Base-by-base conservation (phyloP, 2,329 filamentous ascomycete species). In the Tolypocladium inflatum region DNA sequence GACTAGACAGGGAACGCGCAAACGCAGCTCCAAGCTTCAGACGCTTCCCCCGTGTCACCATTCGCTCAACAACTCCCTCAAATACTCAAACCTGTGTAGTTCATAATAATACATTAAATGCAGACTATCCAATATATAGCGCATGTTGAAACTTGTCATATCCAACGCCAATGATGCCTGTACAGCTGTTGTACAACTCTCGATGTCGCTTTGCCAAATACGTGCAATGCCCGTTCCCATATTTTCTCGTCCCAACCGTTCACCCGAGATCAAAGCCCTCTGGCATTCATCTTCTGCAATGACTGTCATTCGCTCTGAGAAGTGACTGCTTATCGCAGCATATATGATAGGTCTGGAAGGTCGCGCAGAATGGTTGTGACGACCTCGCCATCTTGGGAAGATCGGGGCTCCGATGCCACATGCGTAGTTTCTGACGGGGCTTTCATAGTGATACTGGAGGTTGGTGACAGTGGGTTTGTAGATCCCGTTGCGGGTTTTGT, bases 291-390 rank as follows among this genome's bases (percentile, higher is more conserved):
- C 17, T 8, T 37, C 19, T 17, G 3, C 4, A 33, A 2, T 4
- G 4, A 8, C 35, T 13, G 2, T 33, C 4, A 21, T 21, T 21
- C 5, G 19, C 48, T 15, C 19, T 4, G 33, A 52, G 17, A 7
- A 37, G 33, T 6, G 30, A 19, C 26, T 33, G 26, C 10, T 52
- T 60, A 78, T 63, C 69, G 69, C 61, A 78, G 62, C 76, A 78
- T 78, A 58, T 78, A 78, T 23, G 76, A 75, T 43, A 78, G 64
- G 64, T 78, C 74, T 3, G 76, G 76, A 23, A 78, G 65, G 55
- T 66, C 68, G 54, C 65, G 65, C 39, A 78, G 60, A 55, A 78
- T 72, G 38, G 61, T 64, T 17, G 66, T 64, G 55, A 74, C 66
- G 19, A 70, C 62, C 21, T 68, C 65, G 17, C 73, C 70, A 21